These are phyloP conservation scores for Solanum peruvianum DNA, from an alignment of 257 asterid species.

Conservation along the genomic window DNA sequence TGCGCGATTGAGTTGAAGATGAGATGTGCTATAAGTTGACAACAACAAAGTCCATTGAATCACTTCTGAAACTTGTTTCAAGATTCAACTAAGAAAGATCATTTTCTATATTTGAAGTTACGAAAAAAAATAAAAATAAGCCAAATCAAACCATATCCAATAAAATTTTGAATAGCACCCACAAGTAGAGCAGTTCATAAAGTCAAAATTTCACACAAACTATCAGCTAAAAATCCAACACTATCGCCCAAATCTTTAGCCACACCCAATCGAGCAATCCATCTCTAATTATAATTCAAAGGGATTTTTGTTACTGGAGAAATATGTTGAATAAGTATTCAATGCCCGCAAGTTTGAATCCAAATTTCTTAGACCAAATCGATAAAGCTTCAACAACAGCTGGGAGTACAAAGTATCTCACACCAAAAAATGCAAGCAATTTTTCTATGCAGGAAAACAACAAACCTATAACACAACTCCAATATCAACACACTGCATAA, in stretches of 20 bases:
- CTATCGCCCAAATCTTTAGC: constrained; percentile 47
- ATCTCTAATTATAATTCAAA: constrained; percentile 28
- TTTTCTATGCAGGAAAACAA: too few species aligned
- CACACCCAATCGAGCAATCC: constrained; percentile 35
- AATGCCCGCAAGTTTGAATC: constrained; percentile 27
- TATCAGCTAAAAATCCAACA: constrained; percentile 42
- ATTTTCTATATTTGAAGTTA: too few species aligned
- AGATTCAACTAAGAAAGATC: too few species aligned
- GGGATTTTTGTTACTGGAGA: constrained; percentile 29
- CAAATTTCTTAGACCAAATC: too few species aligned
- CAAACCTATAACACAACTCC: too few species aligned
- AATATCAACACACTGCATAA: too few species aligned
- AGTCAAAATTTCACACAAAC: constrained; percentile 32
- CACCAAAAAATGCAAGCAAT: too few species aligned
- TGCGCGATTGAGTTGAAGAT: too few species aligned
- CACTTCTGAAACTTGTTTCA: too few species aligned
- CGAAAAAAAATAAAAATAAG: constrained; percentile 8
- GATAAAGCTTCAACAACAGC: too few species aligned
- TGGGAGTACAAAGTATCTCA: too few species aligned
- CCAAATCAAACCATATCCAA: constrained; percentile 50
- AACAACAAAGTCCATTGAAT: not conserved
- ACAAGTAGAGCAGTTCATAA: constrained; percentile 40
- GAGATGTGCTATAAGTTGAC: too few species aligned
- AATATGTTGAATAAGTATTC: constrained; percentile 35
- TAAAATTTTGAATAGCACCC: constrained; percentile 28